Evolutionary conservation across 2,329 filamentous ascomycete species (phyloP).

Genomic region (Phaeosphaeriaceae sp.): DNA sequence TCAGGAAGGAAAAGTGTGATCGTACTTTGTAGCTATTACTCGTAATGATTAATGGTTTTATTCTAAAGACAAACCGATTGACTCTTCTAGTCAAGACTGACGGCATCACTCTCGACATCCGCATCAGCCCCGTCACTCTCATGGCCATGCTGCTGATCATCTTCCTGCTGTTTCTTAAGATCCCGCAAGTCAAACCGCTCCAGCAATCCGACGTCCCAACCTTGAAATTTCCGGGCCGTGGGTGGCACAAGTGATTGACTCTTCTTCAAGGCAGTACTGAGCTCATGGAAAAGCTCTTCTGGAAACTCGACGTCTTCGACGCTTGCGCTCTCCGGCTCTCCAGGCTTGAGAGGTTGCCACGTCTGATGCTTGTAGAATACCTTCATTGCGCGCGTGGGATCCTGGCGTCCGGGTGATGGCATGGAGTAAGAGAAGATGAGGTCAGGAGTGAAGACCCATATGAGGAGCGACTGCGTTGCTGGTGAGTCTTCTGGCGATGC

Average conservation of each 20-base stretch:
- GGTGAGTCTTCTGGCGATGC: slow-evolving; percentile 2
- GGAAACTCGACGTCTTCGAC: slow-evolving; percentile 64
- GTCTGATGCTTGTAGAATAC: slow-evolving; percentile 59
- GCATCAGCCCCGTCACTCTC: not conserved
- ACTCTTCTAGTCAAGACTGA: not conserved
- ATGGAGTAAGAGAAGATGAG: slow-evolving; percentile 63
- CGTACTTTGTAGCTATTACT: no score
- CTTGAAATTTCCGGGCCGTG: slow-evolving; percentile 65
- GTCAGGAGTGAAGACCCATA: slow-evolving; percentile 70
- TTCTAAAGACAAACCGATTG: not conserved
- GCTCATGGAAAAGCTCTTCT: slow-evolving; percentile 55
- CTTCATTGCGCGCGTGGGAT: slow-evolving; percentile 63
- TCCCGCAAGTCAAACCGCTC: slow-evolving; percentile 57
- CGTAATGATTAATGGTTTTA: not conserved
- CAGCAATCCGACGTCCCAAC: slow-evolving; percentile 73
- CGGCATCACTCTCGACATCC: not conserved
- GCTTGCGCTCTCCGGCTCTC: slow-evolving; percentile 50
- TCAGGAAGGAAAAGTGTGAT: no score
- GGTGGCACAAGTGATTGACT: slow-evolving; percentile 64
- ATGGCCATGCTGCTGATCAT: not conserved
- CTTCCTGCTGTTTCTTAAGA: not conserved
- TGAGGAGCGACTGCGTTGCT: slow-evolving; percentile 41
- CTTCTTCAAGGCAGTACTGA: slow-evolving; percentile 55
- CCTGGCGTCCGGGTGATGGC: slow-evolving; percentile 23
- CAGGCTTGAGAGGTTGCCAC: slow-evolving; percentile 30